Conservation (phyloP, 768 basidiomycete species). For the Leccinum uliginosum region DNA sequence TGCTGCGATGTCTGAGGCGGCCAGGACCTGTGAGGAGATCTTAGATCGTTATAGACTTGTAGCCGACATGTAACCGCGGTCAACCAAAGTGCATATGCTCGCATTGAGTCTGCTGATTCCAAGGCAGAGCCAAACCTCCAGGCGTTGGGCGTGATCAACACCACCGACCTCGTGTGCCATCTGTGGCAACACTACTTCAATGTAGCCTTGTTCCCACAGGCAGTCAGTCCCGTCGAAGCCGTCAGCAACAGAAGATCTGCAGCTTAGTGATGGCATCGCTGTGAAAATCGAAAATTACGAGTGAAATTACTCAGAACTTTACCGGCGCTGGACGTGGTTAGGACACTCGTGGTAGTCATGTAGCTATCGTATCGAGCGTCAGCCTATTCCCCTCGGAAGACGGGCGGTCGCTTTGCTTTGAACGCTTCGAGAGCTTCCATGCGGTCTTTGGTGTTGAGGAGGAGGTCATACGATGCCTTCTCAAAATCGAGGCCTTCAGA, state of each 20-base stretch:
- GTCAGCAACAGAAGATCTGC: conserved; percentile 74
- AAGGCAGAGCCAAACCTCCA: conserved; percentile 80
- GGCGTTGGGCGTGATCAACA: conserved; percentile 57
- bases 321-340: conserved; percentile 44
- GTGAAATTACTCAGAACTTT: conserved; percentile 52
- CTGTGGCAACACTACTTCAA: conserved; percentile 97
- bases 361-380: conserved; percentile 26
- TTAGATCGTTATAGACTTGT: too few species aligned
- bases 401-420: conserved; percentile 72
- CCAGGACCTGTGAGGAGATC: too few species aligned
- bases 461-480: conserved; percentile 74
- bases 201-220: conserved; percentile 85
- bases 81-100: conserved; percentile 55
- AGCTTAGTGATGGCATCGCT: conserved; percentile 51
- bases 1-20: too few species aligned
- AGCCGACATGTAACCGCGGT: conserved; percentile 1
- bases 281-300: conserved; percentile 60
- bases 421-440: conserved; percentile 84
- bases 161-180: conserved; percentile 85
- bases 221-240: conserved; percentile 79
- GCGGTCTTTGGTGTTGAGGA: conserved; percentile 73
- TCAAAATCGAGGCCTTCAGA: conserved; percentile 87
- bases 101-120: conserved; percentile 67
- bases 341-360: conserved; percentile 14
- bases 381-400: conserved; percentile 73